Evolutionary conservation across 768 basidiomycete genomes (phyloP).

Genomic region (Macrolepiota albuminosa): DNA sequence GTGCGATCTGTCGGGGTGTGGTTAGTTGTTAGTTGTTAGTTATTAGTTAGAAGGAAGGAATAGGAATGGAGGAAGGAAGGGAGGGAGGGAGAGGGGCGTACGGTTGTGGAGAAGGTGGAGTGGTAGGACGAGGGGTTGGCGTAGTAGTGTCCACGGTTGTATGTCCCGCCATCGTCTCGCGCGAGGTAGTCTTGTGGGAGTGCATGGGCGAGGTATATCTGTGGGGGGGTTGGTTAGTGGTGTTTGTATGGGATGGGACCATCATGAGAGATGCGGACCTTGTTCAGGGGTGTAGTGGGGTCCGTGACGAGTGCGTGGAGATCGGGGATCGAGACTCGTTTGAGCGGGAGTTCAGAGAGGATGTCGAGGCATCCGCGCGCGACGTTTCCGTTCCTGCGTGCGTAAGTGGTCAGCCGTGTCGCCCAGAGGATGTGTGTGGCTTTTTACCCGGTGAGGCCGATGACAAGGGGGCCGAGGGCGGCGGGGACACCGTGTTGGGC

Average conservation of each 20-base stretch:
- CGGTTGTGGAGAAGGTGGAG: constrained; percentile 67
- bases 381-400: neutral
- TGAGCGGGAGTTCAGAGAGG: neutral
- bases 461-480: neutral
- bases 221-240: too few relatives aligned
- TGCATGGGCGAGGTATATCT: constrained; percentile 79
- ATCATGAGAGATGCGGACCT: too few relatives aligned
- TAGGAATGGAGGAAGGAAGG: neutral
- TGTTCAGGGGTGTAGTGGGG: neutral
- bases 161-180: constrained; percentile 45
- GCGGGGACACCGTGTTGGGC: neutral
- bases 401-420: neutral
- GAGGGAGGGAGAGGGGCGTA: constrained; percentile 20
- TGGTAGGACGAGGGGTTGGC: constrained; percentile 57
- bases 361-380: neutral
- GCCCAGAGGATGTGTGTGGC: neutral
- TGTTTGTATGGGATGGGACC: too few relatives aligned
- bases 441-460: neutral
- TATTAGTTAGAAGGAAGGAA: too few relatives aligned
- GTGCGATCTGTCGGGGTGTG: constrained; percentile 86
- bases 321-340: neutral
- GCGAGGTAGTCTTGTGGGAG: constrained; percentile 66
- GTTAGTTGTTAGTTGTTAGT: too few relatives aligned
- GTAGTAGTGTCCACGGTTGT: constrained; percentile 70
- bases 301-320: neutral